Evolutionary conservation across 1,284 basidiomycete species (phyloP).

Genomic region (Lentinus polychrous): DNA sequence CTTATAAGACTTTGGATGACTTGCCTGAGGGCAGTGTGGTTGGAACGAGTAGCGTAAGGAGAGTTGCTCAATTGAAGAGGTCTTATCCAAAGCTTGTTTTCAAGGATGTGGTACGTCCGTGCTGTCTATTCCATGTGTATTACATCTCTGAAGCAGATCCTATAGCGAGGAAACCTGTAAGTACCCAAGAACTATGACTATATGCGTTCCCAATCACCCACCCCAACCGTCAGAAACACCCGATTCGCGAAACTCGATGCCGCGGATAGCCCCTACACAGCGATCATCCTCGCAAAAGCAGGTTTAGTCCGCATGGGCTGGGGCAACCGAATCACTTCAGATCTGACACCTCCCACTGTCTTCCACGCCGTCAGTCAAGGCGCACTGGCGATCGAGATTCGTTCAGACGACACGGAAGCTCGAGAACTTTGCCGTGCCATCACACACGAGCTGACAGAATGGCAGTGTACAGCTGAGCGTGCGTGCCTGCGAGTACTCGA

Average conservation of each 20-base stretch:
- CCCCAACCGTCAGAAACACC: conserved; percentile 54
- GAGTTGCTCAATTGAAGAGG: conserved; percentile 87
- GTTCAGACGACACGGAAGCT: conserved; percentile 60
- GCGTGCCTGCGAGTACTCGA: conserved; percentile 84
- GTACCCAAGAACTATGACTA: too few species aligned
- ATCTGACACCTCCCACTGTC: conserved; percentile 70
- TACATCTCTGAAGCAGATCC: conserved; percentile 8
- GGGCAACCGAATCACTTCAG: conserved; percentile 73
- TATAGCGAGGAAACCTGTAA: conserved; percentile 75
- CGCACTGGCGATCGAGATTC: conserved; percentile 86
- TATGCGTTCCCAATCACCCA: too few species aligned
- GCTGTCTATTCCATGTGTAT: conserved; percentile 5
- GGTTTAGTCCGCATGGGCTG: conserved; percentile 84
- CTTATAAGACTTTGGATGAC: conserved; percentile 76
- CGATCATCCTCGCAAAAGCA: conserved; percentile 90
- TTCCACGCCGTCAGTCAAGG: conserved; percentile 94
- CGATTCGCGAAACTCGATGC: conserved; percentile 90
- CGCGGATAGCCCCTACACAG: conserved; percentile 77
- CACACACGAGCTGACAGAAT: conserved; percentile 73
- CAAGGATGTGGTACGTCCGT: conserved; percentile 76
- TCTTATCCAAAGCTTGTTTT: conserved; percentile 79
- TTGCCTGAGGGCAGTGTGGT: conserved; percentile 86
- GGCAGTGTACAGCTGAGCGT: conserved; percentile 78
- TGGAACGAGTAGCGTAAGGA: conserved; percentile 90
- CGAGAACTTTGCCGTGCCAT: conserved; percentile 58